Conservation (phyloP, 1,284 basidiomycete species). For the Laetiporus sulphureus region DNA sequence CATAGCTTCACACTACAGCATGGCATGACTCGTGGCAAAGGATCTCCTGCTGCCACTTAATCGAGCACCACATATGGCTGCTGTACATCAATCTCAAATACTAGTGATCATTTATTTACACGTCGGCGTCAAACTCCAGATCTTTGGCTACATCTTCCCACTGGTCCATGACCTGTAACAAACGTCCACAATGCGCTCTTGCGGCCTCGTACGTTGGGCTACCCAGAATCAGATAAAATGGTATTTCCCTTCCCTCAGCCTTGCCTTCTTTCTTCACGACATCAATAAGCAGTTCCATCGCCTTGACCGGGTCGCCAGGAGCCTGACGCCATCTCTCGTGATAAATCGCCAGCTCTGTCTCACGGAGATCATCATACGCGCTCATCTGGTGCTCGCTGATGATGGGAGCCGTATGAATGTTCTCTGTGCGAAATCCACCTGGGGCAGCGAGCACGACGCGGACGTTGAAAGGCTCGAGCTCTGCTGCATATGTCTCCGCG, state of each 20-base stretch:
- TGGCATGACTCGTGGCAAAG: too few species aligned
- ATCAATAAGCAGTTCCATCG: constrained; percentile 47
- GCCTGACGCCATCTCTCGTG: too few species aligned
- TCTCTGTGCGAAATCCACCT: constrained; percentile 28
- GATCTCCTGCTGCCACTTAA: too few species aligned
- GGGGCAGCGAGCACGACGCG: constrained; percentile 28
- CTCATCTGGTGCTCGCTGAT: constrained; percentile 22
- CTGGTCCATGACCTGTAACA: constrained; percentile 17
- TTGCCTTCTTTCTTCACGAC: constrained; percentile 43
- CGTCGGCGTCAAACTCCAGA: constrained; percentile 19
- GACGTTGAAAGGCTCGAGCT: constrained; percentile 28
- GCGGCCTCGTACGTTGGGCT: constrained; percentile 26
- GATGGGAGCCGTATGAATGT: constrained; percentile 21
- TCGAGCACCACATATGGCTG: too few species aligned
- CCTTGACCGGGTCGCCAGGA: constrained; percentile 48
- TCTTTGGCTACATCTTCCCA: constrained; percentile 28
- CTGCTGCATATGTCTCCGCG: constrained; percentile 27
- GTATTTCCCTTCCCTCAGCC: constrained; percentile 21
- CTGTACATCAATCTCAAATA: too few species aligned
- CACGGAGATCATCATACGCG: constrained; percentile 24
- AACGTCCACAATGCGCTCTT: constrained; percentile 18
- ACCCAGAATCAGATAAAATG: constrained; percentile 22
- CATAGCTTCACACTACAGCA: too few species aligned
- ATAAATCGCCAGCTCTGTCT: constrained; percentile 23
- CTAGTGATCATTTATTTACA: too few species aligned